These are phyloP conservation scores for Fusarium sp. DNA, from an alignment of 2,329 filamentous ascomycete species.

Conservation along the genomic window DNA sequence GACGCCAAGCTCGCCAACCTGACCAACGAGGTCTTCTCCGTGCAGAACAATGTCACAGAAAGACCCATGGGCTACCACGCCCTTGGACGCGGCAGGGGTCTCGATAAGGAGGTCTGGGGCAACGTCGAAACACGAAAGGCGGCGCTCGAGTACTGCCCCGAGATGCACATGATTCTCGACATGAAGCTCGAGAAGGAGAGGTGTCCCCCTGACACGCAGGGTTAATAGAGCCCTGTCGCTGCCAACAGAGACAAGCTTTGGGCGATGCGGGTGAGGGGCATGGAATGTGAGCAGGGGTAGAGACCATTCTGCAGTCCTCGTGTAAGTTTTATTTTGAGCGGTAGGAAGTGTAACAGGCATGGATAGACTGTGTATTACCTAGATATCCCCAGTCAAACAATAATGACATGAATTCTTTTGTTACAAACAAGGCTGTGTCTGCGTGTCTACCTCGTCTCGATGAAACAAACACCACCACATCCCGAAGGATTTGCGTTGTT, in stretches of 20 bases:
- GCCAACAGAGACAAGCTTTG: neutral
- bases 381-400: neutral
- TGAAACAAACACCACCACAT: neutral
- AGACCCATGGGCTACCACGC: neutral
- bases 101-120: neutral
- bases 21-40: neutral
- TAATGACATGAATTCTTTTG: neutral
- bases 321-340: neutral
- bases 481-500: neutral
- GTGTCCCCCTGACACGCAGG: neutral
- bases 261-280: neutral
- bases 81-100: neutral
- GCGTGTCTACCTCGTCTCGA: neutral
- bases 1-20: neutral
- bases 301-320: neutral
- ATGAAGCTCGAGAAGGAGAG: slow-evolving; percentile 6
- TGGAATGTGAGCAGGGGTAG: neutral
- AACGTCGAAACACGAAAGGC: neutral
- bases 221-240: neutral
- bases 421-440: neutral
- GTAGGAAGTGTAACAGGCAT: neutral
- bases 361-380: neutral
- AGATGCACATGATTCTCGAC: slow-evolving; percentile 3
- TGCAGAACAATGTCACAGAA: neutral
- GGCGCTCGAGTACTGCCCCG: slow-evolving; percentile 1